Base-by-base conservation (phyloP, 768 basidiomycete genomes). In the Lentinus brumalis region DNA sequence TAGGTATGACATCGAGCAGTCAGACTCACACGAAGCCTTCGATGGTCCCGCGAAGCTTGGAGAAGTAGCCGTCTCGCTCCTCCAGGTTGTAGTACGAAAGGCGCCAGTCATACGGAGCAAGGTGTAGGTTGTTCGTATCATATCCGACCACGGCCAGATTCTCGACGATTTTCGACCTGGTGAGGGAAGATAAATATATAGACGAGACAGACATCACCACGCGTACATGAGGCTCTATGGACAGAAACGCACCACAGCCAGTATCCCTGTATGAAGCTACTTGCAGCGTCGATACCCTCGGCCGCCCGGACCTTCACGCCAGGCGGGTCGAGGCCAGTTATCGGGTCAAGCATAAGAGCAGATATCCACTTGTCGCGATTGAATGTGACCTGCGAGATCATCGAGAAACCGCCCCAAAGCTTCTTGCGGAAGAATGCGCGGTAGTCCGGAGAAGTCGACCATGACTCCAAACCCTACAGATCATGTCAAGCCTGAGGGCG, bases 81-180 rank as follows among this genome's bases (percentile, higher is more conserved):
- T 99, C 94, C 3, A 98, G 84, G 71, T 99, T 98, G 73, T 85
- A 88, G 73, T 86, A 93, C 14, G 91, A 92, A 38, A 92, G 70
- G 42, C 91, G 82, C 96, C 95, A 98, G 67, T 97, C 95, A 69
- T 97, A 97, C 14, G 92, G 85, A 1, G 91, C 91, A 4, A 94
- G 80, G 69, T 87, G 81, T 38, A 96, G 76, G 66, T 94, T 95
- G 67, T 95, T 93, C 0, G 92, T 91, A 67, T 98, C 96, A 68
- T 98, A 98, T 69, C 89, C 90, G 18, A 98, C 83, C 1, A 89
- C 93, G 0, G 96, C 95, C 2, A 98, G 81, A 66, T 99, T 98
- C 74, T 98, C 92, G 10, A 98, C 86, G 53, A 97, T 91, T 73
- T 96, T 95, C 1, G 89, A 87, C 91, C 91, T 91, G 53, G 11